Percentiles rank a stretch among this genome's conserved stretches.
phyloP scores from a whole-genome alignment of 768 basidiomycete genomes.

The Daedaleopsis nitida region DNA sequence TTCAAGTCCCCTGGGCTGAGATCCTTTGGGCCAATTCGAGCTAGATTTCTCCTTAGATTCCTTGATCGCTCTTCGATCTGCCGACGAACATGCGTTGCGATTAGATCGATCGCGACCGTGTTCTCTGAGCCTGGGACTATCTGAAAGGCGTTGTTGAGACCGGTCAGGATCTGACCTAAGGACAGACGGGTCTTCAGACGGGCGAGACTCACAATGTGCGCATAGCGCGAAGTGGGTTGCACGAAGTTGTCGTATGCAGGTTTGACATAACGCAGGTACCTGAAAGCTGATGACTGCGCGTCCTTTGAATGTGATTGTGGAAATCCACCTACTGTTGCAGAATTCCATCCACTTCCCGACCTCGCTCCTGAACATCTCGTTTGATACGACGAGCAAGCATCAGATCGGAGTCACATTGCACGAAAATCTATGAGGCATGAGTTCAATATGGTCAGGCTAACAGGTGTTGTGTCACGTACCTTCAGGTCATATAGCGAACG shows the following conservation, averaged over 20 bases:
- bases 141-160: constrained; percentile 39
- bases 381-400: constrained; percentile 95
- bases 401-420: constrained; percentile 92
- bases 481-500: constrained; percentile 90
- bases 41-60: constrained; percentile 74
- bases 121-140: constrained; percentile 96
- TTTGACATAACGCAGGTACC: constrained; percentile 94
- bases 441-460: background rate
- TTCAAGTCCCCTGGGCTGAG: constrained; percentile 22
- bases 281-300: constrained; percentile 27
- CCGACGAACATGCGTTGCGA: constrained; percentile 85
- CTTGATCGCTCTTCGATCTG: constrained; percentile 81
- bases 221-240: constrained; percentile 79
- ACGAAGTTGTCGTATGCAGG: constrained; percentile 95
- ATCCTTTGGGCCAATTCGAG: constrained; percentile 34
- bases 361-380: constrained; percentile 87
- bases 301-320: too few relatives aligned
- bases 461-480: constrained; percentile 40
- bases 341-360: constrained; percentile 81
- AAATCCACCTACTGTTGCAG: constrained; percentile 71
- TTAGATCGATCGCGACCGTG: constrained; percentile 87
- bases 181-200: too few relatives aligned
- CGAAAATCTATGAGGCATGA: constrained; percentile 60
- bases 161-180: background rate
- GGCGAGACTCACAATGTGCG: constrained; percentile 71